These are phyloP conservation scores for Sextonia rubra DNA, from an alignment of 164 flowering plant species.

Conservation along the genomic window DNA sequence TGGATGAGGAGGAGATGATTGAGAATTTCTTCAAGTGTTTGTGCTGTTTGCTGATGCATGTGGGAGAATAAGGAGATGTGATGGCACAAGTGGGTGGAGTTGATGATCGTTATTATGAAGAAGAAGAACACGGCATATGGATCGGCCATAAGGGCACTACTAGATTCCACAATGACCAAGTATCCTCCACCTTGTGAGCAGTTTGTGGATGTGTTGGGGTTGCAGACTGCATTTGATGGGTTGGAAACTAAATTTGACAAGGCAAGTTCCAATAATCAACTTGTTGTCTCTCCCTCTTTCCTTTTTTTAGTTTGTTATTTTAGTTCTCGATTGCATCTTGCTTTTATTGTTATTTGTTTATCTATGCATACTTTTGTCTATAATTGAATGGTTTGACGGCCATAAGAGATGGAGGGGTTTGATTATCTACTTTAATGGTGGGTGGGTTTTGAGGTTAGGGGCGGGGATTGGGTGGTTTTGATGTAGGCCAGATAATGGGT, in stretches of 20 bases:
- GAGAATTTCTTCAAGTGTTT: slow-evolving; percentile 93
- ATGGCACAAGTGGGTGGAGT: slow-evolving; percentile 93
- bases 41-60: slow-evolving; percentile 95
- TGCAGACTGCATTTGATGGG: slow-evolving; percentile 98
- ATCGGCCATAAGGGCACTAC: slow-evolving; percentile 88
- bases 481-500: no score
- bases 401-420: no score
- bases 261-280: slow-evolving; percentile 60
- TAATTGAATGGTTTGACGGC: no score
- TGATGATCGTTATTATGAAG: slow-evolving; percentile 98
- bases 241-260: no score
- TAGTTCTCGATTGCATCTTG: no score
- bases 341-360: neutral
- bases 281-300: no score
- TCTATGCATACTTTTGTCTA: neutral
- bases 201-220: slow-evolving; percentile 93
- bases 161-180: slow-evolving; percentile 96
- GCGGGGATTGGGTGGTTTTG: no score
- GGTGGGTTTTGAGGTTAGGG: no score
- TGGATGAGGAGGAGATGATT: slow-evolving; percentile 96
- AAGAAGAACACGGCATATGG: slow-evolving; percentile 95
- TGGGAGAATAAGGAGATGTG: slow-evolving; percentile 96
- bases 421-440: no score
- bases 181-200: slow-evolving; percentile 92
- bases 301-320: no score